Conservation (phyloP, 2,329 filamentous ascomycete genomes). For the Arthrobotrys iridis region DNA sequence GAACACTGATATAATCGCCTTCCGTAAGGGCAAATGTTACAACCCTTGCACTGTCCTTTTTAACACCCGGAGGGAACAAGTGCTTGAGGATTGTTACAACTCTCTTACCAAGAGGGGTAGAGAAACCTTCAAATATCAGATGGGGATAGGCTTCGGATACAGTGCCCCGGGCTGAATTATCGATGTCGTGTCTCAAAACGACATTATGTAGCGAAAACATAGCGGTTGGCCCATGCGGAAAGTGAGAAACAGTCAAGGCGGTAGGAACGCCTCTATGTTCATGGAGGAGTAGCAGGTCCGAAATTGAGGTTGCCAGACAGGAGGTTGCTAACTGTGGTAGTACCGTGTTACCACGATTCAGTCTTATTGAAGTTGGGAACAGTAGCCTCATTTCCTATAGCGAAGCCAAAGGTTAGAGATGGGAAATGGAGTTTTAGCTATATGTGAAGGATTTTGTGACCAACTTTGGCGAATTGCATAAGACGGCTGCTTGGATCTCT, state of each 20-base stretch:
- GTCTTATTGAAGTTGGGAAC: constrained; percentile 82
- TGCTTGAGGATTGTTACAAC: constrained; percentile 93
- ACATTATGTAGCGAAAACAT: constrained; percentile 94
- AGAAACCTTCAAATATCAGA: constrained; percentile 94
- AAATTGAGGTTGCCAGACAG: constrained; percentile 80
- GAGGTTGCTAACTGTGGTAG: constrained; percentile 84
- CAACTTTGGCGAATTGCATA: constrained; percentile 74
- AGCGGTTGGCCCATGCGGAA: constrained; percentile 86
- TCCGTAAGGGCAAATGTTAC: constrained; percentile 85
- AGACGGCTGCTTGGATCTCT: constrained; percentile 86
- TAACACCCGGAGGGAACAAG: constrained; percentile 83
- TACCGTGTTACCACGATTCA: constrained; percentile 92
- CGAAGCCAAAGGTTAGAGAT: background rate
- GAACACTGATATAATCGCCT: constrained; percentile 66
- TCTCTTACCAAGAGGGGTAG: constrained; percentile 78
- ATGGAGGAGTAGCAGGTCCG: constrained; percentile 86
- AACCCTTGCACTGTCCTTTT: constrained; percentile 82
- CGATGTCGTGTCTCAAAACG: constrained; percentile 89
- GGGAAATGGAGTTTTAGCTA: background rate
- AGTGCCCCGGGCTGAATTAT: constrained; percentile 83
- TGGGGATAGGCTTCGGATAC: constrained; percentile 94
- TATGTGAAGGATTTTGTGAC: background rate
- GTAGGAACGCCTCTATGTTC: constrained; percentile 94
- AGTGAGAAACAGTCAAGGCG: constrained; percentile 84
- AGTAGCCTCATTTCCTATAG: constrained; percentile 84